Evolutionary conservation across 352 stramenopile species (phyloP), one percentile per base, ranked within the genome.

Genomic region (Phytophthora cryptogea): DNA sequence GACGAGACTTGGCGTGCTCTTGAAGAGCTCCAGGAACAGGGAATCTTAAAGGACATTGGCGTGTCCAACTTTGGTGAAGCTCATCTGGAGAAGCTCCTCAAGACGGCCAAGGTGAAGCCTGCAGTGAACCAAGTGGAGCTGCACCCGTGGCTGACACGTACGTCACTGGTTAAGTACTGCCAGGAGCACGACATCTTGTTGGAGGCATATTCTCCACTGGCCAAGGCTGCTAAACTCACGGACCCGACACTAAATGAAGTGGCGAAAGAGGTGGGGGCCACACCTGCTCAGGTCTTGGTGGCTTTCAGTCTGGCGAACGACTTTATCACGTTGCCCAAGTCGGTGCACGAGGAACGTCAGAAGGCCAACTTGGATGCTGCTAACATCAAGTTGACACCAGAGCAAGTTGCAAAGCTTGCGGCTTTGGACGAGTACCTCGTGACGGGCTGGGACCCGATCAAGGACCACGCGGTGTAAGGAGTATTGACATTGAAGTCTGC

Each of bases 41-140:
- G 89, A 0, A 63, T 93, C 10, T 49, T 94, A 41, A 73, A 76
- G 43, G 82, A 94, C 47, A 93, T 96, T 55, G 90, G 92, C 33
- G 88, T 98, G 28, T 96, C 78, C 20, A 98, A 97, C 66, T 97
- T 96, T 70, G 62, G 79, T 4, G 59, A 89, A n/a, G 70, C 63
- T 2, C 90, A 98, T 63, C 71, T 97, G 40, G 55, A 85, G 45
- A 87, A 90, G 44, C 63, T 97, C 0, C 72, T 88, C 33, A 63
- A 82, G 49, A 78, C 80, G 9, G 74, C 63, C 16, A 62, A 52
- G 6, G 78, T 80, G 14, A 86, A 81, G 40, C 83, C 87, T 0
- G 82, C 83, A 4, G 84, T 94, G 56, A 94, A 95, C 71, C 86
- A 95, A 58, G 76, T 95, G 17, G 76, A 91, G 42, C 72, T 93